phyloP scores from a whole-genome alignment of 2,329 filamentous ascomycete genomes.

The Xylaria sp. region DNA sequence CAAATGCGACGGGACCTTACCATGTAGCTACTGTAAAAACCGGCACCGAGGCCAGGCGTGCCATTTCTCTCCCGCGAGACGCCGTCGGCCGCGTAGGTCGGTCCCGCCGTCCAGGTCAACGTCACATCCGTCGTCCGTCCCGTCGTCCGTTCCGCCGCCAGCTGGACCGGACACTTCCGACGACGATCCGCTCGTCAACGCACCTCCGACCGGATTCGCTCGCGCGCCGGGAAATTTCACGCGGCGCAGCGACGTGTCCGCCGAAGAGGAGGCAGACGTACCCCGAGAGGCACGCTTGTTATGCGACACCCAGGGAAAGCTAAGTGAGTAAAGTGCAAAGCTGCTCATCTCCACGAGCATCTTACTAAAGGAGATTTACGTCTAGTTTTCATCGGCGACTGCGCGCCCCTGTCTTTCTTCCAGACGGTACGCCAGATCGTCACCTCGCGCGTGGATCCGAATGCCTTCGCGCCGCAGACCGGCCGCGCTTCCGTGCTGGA shows the following conservation, averaged over 20 bases:
- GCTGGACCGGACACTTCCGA: constrained; percentile 4
- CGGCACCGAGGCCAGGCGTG: constrained; percentile 48
- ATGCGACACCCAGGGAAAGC: constrained; percentile 55
- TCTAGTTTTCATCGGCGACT: constrained; percentile 56
- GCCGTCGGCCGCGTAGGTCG: constrained; percentile 38
- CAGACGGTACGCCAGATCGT: constrained; percentile 58
- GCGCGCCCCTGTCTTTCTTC: constrained; percentile 58
- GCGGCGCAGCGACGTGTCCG: constrained; percentile 31
- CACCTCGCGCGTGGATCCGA: constrained; percentile 49
- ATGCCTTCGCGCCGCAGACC: constrained; percentile 55
- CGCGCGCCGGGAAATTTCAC: constrained; percentile 13
- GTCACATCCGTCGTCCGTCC: constrained; percentile 22
- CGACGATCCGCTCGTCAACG: neutral
- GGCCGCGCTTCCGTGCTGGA: constrained; percentile 54
- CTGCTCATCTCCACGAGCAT: neutral
- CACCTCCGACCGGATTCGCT: neutral
- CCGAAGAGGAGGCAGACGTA: constrained; percentile 58
- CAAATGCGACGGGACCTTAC: constrained; percentile 57
- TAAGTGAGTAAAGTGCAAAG: constrained; percentile 36
- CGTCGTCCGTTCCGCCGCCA: constrained; percentile 9
- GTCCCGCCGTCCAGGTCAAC: constrained; percentile 18
- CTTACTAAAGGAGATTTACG: constrained; percentile 1
- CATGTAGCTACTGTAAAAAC: constrained; percentile 53
- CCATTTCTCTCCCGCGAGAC: constrained; percentile 50
- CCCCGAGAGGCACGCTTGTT: constrained; percentile 56